phyloP scores from a whole-genome alignment of 2,329 filamentous ascomycete species.

The Pseudonectria foliicola region DNA sequence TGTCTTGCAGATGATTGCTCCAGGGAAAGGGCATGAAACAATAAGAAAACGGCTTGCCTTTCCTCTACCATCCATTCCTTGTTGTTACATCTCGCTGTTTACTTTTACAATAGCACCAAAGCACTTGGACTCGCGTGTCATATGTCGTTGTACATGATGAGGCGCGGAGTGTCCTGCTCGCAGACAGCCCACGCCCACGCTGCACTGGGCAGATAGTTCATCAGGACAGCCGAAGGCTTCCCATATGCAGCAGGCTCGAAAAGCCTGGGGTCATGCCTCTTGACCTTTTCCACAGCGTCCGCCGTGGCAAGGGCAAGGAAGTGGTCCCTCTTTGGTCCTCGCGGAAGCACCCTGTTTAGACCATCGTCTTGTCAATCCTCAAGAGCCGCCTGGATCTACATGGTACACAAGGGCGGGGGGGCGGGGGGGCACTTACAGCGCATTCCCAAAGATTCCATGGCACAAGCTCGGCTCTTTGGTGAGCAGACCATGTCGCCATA shows the following conservation, averaged over 20 bases:
- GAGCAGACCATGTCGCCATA: constrained; percentile 51
- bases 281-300: constrained; percentile 43
- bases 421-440: constrained; percentile 45
- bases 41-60: too few relatives aligned
- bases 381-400: too few relatives aligned
- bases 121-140: too few relatives aligned
- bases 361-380: constrained; percentile 3
- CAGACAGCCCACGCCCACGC: constrained; percentile 32
- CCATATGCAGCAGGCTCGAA: constrained; percentile 33
- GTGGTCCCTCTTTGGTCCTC: constrained; percentile 37
- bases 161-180: constrained; percentile 24
- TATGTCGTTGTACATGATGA: constrained; percentile 32
- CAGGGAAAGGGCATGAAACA: too few relatives aligned
- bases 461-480: constrained; percentile 60
- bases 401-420: too few relatives aligned
- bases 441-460: constrained; percentile 59
- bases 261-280: constrained; percentile 22
- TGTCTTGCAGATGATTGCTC: too few relatives aligned
- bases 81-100: too few relatives aligned
- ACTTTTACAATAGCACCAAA: too few relatives aligned
- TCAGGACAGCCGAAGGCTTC: constrained; percentile 23
- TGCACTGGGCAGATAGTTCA: constrained; percentile 30
- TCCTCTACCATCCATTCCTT: too few relatives aligned
- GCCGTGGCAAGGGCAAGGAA: constrained; percentile 52
- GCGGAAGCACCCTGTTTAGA: constrained; percentile 23